Percentiles rank a stretch among this genome's conserved stretches.
Conservation (phyloP, 805 yeast species). For the Priceomyces melissophilus region DNA sequence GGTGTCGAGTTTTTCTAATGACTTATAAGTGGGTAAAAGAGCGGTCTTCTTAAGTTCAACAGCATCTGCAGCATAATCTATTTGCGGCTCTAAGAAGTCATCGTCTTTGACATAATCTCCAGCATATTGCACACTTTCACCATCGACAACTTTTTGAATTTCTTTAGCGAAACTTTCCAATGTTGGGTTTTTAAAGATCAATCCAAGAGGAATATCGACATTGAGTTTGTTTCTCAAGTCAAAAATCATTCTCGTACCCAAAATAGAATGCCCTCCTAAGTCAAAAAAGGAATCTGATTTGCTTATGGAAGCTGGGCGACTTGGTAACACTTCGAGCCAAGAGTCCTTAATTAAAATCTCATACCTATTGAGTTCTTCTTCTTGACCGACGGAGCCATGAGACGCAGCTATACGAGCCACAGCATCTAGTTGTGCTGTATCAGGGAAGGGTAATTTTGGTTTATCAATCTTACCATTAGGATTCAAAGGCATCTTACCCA, state of each 20-base stretch:
- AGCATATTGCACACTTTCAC: slow-evolving; percentile 46
- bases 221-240: slow-evolving; percentile 75
- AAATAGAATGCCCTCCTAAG: slow-evolving; percentile 95
- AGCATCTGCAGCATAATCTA: slow-evolving; percentile 71
- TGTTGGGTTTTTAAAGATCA: slow-evolving; percentile 87
- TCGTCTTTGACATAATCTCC: slow-evolving; percentile 17
- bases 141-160: slow-evolving; percentile 54
- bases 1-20: slow-evolving; percentile 35
- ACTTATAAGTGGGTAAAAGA: slow-evolving; percentile 44
- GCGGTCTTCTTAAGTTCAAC: slow-evolving; percentile 39
- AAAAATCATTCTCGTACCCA: slow-evolving; percentile 96
- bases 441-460: slow-evolving; percentile 95
- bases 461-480: slow-evolving; percentile 99
- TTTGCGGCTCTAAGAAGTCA: slow-evolving; percentile 20
- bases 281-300: slow-evolving; percentile 91
- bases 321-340: slow-evolving; percentile 85
- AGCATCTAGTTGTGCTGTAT: slow-evolving; percentile 74
- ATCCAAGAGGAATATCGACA: slow-evolving; percentile 84
- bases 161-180: slow-evolving; percentile 73
- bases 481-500: slow-evolving; percentile 82
- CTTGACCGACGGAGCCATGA: slow-evolving; percentile 42
- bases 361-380: slow-evolving; percentile 42
- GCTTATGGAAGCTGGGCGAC: slow-evolving; percentile 71
- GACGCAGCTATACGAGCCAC: slow-evolving; percentile 55
- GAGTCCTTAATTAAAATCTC: slow-evolving; percentile 72